A percentile compares a stretch with the other conserved stretches of the same genome.
phyloP scores from a whole-genome alignment of 2,329 filamentous ascomycete genomes.

The Emydomyces testavorans region DNA sequence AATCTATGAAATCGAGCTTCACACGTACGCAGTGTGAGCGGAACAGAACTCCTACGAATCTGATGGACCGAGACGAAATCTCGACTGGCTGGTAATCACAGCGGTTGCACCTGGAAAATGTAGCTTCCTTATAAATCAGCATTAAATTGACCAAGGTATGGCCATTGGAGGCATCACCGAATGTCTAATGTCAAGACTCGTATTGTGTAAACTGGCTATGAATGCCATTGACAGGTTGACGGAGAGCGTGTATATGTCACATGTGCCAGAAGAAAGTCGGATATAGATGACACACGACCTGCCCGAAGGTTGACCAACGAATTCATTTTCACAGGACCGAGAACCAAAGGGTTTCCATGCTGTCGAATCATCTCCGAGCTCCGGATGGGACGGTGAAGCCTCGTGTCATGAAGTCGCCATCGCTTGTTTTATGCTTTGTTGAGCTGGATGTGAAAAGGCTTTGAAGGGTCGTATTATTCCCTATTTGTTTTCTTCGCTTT shows the following conservation, averaged over 20 bases:
- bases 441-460: conserved; percentile 42
- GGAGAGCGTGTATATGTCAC: background rate
- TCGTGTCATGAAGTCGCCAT: conserved; percentile 48
- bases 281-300: background rate
- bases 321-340: too few relatives aligned
- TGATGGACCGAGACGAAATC: background rate
- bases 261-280: background rate
- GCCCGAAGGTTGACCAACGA: too few relatives aligned
- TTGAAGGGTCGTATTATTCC: conserved; percentile 46
- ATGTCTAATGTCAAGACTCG: background rate
- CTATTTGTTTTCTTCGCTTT: conserved; percentile 63
- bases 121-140: background rate
- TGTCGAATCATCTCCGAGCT: conserved; percentile 27
- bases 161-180: background rate
- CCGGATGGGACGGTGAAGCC: conserved; percentile 43
- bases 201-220: background rate
- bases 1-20: conserved; percentile 5
- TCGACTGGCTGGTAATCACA: background rate
- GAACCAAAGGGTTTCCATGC: too few relatives aligned
- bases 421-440: conserved; percentile 33
- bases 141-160: background rate
- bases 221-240: background rate
- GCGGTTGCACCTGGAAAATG: background rate
- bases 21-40: background rate
- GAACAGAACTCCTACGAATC: background rate